Evolutionary conservation across 2,329 filamentous ascomycete genomes (phyloP).

Genomic region (Nannizzia gypsea): DNA sequence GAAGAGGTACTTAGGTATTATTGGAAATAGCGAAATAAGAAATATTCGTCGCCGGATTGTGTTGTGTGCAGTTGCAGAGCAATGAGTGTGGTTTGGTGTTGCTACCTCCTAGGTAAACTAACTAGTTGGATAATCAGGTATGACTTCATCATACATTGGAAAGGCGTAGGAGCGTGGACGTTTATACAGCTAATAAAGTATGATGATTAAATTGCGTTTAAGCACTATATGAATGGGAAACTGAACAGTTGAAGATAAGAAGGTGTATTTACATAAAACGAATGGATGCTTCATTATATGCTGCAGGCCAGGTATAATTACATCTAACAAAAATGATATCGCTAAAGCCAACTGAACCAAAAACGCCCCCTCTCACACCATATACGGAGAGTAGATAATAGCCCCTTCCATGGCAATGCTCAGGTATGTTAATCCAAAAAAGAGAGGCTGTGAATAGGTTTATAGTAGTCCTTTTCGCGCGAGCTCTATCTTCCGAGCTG

Average conservation of each 20-base stretch:
- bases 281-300: neutral
- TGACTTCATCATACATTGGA: neutral
- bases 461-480: slow-evolving; percentile 39
- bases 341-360: neutral
- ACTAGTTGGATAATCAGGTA: too few species aligned
- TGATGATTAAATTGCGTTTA: neutral
- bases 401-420: neutral
- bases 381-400: neutral
- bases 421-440: neutral
- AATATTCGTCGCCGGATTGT: too few species aligned
- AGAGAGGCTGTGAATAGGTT: slow-evolving; percentile 11
- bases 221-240: too few species aligned
- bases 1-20: too few species aligned
- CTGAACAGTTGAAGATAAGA: too few species aligned
- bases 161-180: too few species aligned
- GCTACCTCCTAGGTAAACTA: too few species aligned
- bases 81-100: too few species aligned
- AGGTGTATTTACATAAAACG: neutral
- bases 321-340: neutral
- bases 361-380: neutral
- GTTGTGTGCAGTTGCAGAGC: too few species aligned
- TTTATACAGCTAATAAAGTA: neutral
- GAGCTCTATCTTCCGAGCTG: slow-evolving; percentile 38
- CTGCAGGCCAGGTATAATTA: neutral
- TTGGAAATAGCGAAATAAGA: too few species aligned